phyloP scores from a whole-genome alignment of 129 eudicot species.

The Centella asiatica region DNA sequence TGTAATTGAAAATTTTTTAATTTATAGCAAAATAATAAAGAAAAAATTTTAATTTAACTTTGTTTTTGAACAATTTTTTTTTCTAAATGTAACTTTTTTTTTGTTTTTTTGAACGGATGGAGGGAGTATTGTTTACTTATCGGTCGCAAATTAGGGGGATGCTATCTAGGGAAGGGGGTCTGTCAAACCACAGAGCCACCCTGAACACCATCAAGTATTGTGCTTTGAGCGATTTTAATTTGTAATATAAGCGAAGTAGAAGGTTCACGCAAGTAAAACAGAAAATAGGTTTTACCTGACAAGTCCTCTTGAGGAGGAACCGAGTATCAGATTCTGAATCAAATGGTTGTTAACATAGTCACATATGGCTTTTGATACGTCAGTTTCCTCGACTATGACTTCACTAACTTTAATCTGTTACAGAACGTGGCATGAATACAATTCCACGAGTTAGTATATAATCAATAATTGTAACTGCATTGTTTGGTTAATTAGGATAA shows the following conservation, averaged over 20 bases:
- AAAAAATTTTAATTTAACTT: too few species aligned
- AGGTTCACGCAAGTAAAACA: not conserved
- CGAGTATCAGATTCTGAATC: constrained; percentile 38
- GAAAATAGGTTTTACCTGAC: constrained; percentile 24
- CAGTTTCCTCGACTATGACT: constrained; percentile 40
- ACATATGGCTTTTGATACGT: constrained; percentile 37
- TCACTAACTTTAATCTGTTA: constrained; percentile 48
- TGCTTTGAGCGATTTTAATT: too few species aligned
- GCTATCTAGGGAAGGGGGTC: too few species aligned
- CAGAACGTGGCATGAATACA: not conserved
- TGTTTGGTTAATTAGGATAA: not conserved
- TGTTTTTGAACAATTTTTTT: too few species aligned
- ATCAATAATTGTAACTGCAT: not conserved
- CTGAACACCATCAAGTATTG: too few species aligned
- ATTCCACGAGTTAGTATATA: not conserved
- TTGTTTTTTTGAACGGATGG: too few species aligned
- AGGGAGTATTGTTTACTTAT: too few species aligned
- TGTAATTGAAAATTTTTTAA: too few species aligned
- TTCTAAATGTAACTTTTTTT: too few species aligned
- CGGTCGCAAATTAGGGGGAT: too few species aligned
- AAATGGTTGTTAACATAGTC: constrained; percentile 32
- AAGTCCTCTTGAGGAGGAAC: constrained; percentile 39
- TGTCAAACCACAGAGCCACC: not conserved
- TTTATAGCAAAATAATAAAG: too few species aligned
- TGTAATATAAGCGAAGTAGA: not conserved